Base-by-base conservation (phyloP, 257 asterid genomes). In the Gentiana dahurica region DNA sequence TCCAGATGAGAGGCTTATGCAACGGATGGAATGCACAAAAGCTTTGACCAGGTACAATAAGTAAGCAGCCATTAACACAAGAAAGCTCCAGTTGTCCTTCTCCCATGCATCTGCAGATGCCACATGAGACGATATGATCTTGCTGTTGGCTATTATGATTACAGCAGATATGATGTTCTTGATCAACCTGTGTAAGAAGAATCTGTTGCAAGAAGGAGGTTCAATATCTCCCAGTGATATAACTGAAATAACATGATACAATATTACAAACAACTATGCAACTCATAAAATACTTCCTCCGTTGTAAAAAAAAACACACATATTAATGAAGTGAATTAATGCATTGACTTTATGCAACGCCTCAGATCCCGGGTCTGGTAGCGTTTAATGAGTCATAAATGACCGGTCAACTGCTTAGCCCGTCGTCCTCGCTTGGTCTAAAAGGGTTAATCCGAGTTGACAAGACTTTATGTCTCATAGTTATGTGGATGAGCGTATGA, bases 11-110 rank as follows among this genome's bases (percentile, higher is more conserved):
- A 59, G 59, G 12, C 53, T 5, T 7, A 33, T 59, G 3, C 24
- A 32, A 47, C 47, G 56, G 47, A 33, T 7, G 3, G 61, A 48
- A n/a, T 44, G 65, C 50, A 50, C 41, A 52, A 61, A 38, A 50
- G 60, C 71, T 49, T 32, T n/a, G 33, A 45, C 45, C 72, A 68
- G 35, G 57, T 65, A 67, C 34, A 59, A 33, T 4, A 71, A 58
- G 15, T 75, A 71, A 36, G 64, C 72, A 50, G 24, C 48, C 73
- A 75, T 46, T 55, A 55, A 55, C 38, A 64, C 3, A 7, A 55
- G 36, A 65, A 71, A 47, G 54, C 54, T 54, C 68, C 73, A 60
- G 55, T 61, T 61, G 32, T 60, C 60, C 24, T 24, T 41, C 13
- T 54, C 63, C 4, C 51, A 38, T 33, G 49, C 59, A 39, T 63